phyloP scores from a whole-genome alignment of 1,139 yeast species.

The Hansenula anomala region DNA sequence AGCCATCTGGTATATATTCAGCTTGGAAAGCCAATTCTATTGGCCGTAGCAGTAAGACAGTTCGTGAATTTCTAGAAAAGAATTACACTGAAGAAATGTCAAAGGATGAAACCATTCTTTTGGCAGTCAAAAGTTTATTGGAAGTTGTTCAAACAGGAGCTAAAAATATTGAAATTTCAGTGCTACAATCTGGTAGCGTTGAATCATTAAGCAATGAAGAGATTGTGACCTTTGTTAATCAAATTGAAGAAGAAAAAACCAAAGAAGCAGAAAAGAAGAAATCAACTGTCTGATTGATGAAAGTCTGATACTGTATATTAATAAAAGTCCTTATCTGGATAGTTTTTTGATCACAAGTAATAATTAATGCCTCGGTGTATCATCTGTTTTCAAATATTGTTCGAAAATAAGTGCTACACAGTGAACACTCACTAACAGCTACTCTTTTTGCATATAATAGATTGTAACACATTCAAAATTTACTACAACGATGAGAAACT shows the following conservation, averaged over 20 bases:
- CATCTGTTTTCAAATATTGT: too few relatives aligned
- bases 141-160: conserved; percentile 99
- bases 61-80: conserved; percentile 91
- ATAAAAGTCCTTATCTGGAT: too few relatives aligned
- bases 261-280: conserved; percentile 87
- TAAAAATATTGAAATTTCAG: conserved; percentile 88
- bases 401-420: too few relatives aligned
- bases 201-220: conserved; percentile 62
- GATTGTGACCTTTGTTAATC: conserved; percentile 70
- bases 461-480: too few relatives aligned
- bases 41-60: conserved; percentile 93
- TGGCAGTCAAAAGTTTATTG: conserved; percentile 80
- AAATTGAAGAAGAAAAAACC: conserved; percentile 87
- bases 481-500: too few relatives aligned
- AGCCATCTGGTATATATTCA: conserved; percentile 94
- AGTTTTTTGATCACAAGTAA: too few relatives aligned
- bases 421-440: too few relatives aligned
- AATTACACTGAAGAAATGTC: conserved; percentile 71
- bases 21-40: conserved; percentile 99
- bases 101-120: conserved; percentile 72
- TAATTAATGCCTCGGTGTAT: too few relatives aligned
- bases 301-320: too few relatives aligned
- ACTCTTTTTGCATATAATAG: too few relatives aligned
- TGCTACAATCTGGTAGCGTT: conserved; percentile 63
- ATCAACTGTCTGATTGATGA: too few relatives aligned